Evolutionary conservation across 2,329 filamentous ascomycete genomes (phyloP), one percentile per base, ranked within the genome.

Genomic region (Cryphonectria naterciae): DNA sequence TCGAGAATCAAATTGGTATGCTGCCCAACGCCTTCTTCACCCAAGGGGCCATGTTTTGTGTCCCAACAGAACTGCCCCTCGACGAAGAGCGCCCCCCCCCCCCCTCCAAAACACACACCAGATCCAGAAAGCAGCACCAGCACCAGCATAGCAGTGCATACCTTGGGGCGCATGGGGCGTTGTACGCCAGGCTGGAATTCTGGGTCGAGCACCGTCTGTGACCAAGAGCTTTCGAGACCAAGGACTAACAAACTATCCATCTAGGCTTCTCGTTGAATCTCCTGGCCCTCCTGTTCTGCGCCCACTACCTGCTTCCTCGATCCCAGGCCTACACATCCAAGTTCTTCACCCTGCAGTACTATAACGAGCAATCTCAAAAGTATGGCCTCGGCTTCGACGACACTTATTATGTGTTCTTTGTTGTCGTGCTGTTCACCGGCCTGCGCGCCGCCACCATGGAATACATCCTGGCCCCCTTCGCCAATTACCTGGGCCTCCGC

Each of bases 271-370:
- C 94, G 17, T 87, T 96, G 80, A 97, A 97, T 80, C 90, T 96
- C 71, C 85, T 98, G 74, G 89, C 93, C 70, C 90, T 97, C 74
- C 89, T 98, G 74, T 89, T 92, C 79, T 89, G 97, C 74, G 90
- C 93, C 69, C 94, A 98, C 83, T 84, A 91, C 76, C 91, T 92
- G 78, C 94, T 97, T 79, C 94, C 95, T 67, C 91, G 91, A 77
- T 89, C 94, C 65, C 89, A 93, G 74, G 84, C 87, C 68, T 90
- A 92, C 77, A 97, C 94, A n/a, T 86, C 87, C 77, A 96, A 95
- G 76, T 97, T 97, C 85, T 94, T 97, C 83, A 88, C 89, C 70
- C 87, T 98, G 71, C 95, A 93, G 70, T 96, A 98, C 84, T 91
- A 91, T 81, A 93, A 95, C 78, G 82, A 89, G 0, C 78, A 84